Evolutionary conservation across 2,329 filamentous ascomycete genomes (phyloP).

Genomic region (Didymella pomorum): DNA sequence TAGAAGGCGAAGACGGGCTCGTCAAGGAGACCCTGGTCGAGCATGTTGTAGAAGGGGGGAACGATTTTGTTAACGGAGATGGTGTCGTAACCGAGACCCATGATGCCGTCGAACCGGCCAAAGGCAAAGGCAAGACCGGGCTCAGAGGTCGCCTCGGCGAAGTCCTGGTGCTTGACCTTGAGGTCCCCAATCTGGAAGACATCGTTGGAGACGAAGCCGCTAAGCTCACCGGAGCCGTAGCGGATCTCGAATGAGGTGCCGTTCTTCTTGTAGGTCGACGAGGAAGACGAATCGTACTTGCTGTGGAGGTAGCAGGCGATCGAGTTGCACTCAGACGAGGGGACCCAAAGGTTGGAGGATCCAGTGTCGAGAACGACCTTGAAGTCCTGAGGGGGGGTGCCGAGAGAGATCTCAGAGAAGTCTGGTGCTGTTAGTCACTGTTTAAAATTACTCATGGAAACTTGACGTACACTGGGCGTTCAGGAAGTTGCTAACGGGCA

Average conservation of each 20-base stretch:
- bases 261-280: slow-evolving; percentile 92
- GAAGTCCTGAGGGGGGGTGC: slow-evolving; percentile 91
- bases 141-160: slow-evolving; percentile 95
- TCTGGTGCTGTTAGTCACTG: slow-evolving; percentile 59
- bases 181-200: slow-evolving; percentile 87
- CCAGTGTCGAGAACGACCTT: slow-evolving; percentile 99
- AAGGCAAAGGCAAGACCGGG: slow-evolving; percentile 98
- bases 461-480: slow-evolving; percentile 89
- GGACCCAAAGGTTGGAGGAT: slow-evolving; percentile 99
- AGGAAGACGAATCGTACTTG: slow-evolving; percentile 92
- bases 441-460: not conserved
- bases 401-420: slow-evolving; percentile 95
- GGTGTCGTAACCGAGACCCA: slow-evolving; percentile 92
- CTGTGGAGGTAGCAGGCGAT: slow-evolving; percentile 98
- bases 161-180: slow-evolving; percentile 86
- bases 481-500: slow-evolving; percentile 95
- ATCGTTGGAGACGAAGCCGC: slow-evolving; percentile 93
- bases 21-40: slow-evolving; percentile 88
- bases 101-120: slow-evolving; percentile 94
- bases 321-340: slow-evolving; percentile 85
- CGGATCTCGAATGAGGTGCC: slow-evolving; percentile 90
- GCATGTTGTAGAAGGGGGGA: slow-evolving; percentile 95
- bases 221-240: slow-evolving; percentile 94
- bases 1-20: slow-evolving; percentile 97
- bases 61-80: slow-evolving; percentile 97